phyloP scores from a whole-genome alignment of 768 basidiomycete genomes.

The Tricholoma flavovirens region DNA sequence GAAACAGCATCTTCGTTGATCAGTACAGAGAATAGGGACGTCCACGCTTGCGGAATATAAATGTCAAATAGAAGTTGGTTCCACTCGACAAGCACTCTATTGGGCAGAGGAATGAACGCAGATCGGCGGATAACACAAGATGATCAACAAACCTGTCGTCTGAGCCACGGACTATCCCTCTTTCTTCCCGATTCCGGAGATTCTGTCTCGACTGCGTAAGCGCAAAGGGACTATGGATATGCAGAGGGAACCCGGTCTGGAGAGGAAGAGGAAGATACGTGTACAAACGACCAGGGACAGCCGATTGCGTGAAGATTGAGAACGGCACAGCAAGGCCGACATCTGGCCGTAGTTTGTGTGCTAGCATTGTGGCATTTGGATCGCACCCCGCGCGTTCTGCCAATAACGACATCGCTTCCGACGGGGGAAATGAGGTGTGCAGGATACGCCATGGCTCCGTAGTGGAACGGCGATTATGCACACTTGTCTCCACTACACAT shows the following conservation, averaged over 20 bases:
- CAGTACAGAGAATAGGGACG: slow-evolving; percentile 26
- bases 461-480: neutral
- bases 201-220: slow-evolving; percentile 40
- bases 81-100: slow-evolving; percentile 39
- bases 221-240: slow-evolving; percentile 43
- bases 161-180: slow-evolving; percentile 29
- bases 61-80: slow-evolving; percentile 38
- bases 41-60: slow-evolving; percentile 43
- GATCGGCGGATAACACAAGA: no score
- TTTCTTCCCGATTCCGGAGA: slow-evolving; percentile 36
- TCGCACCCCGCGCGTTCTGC: slow-evolving; percentile 20
- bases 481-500: slow-evolving; percentile 13
- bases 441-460: slow-evolving; percentile 30
- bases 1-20: slow-evolving; percentile 13
- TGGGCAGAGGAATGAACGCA: slow-evolving; percentile 19
- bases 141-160: slow-evolving; percentile 45
- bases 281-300: slow-evolving; percentile 36
- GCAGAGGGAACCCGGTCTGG: slow-evolving; percentile 36
- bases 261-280: slow-evolving; percentile 45
- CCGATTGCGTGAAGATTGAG: slow-evolving; percentile 8
- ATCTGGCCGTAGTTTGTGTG: slow-evolving; percentile 37
- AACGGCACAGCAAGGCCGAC: slow-evolving; percentile 33
- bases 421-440: slow-evolving; percentile 21
- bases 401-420: slow-evolving; percentile 21
- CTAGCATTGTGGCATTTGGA: slow-evolving; percentile 18